phyloP scores from a whole-genome alignment of 371 early-diverging fungal genomes.

The Haplosporangium sp. region DNA sequence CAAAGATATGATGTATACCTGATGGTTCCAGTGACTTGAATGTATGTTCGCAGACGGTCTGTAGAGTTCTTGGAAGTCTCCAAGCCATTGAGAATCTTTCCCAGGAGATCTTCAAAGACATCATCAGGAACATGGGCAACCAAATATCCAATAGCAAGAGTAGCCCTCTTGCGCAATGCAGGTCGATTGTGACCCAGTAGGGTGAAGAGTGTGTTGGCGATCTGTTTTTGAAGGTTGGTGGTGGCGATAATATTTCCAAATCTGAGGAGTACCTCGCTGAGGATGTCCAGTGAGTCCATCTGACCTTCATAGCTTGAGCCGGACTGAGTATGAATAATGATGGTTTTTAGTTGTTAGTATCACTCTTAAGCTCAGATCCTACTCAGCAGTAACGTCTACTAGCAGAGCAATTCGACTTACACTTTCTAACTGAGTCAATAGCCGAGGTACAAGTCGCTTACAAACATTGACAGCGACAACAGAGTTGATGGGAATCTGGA shows the following conservation, averaged over 20 bases:
- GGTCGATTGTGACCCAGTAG: conserved; percentile 79
- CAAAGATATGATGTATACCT: conserved; percentile 59
- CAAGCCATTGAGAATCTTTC: conserved; percentile 59
- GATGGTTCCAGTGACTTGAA: conserved; percentile 79
- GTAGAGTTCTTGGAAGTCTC: conserved; percentile 61
- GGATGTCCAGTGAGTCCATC: conserved; percentile 86
- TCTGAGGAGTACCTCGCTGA: conserved; percentile 83
- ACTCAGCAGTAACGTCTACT: too few relatives aligned
- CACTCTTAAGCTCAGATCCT: neutral
- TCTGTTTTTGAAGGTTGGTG: conserved; percentile 64
- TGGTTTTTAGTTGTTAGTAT: neutral
- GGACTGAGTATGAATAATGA: conserved; percentile 27
- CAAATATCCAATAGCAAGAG: conserved; percentile 79
- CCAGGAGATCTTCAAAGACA: conserved; percentile 74
- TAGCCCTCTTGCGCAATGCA: conserved; percentile 87
- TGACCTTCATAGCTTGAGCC: conserved; percentile 77
- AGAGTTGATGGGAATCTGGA: conserved; percentile 70
- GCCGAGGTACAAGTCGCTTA: conserved; percentile 70
- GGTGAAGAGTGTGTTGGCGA: conserved; percentile 74
- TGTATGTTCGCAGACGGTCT: conserved; percentile 78
- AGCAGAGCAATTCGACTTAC: conserved; percentile 53
- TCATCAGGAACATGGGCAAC: conserved; percentile 79
- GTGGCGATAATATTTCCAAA: conserved; percentile 75
- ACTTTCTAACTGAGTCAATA: conserved; percentile 68
- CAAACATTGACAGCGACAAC: conserved; percentile 66